Conservation (phyloP, 805 yeast species). For the Saturnispora bothae region DNA sequence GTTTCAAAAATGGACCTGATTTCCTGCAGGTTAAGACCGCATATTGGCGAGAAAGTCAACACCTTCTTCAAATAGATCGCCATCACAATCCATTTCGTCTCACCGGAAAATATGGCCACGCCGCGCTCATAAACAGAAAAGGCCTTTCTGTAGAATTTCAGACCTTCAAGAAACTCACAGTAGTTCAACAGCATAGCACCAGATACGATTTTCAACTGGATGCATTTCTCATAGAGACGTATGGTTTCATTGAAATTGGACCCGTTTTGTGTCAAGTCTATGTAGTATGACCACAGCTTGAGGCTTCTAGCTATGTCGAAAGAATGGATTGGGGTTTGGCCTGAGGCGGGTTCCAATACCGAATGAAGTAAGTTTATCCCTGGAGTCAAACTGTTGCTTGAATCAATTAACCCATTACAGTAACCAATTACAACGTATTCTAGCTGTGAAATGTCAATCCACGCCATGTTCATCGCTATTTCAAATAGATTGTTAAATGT, state of each 20-base stretch:
- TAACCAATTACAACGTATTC: constrained; percentile 65
- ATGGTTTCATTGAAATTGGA: constrained; percentile 30
- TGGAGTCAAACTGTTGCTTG: constrained; percentile 11
- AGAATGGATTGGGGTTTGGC: constrained; percentile 28
- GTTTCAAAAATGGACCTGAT: constrained; percentile 69
- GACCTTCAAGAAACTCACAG: constrained; percentile 47
- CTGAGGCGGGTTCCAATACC: constrained; percentile 16
- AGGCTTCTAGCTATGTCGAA: constrained; percentile 47
- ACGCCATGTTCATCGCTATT: constrained; percentile 64
- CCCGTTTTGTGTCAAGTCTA: constrained; percentile 58
- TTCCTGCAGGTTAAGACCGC: background rate
- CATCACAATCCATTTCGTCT: constrained; percentile 64
- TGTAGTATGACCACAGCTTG: constrained; percentile 62
- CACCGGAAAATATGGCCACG: constrained; percentile 46
- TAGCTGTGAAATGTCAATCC: constrained; percentile 48
- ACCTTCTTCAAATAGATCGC: constrained; percentile 50
- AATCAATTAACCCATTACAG: constrained; percentile 54
- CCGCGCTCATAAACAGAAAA: constrained; percentile 63
- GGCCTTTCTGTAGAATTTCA: constrained; percentile 36
- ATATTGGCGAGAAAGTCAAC: background rate
- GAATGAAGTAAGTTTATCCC: constrained; percentile 6
- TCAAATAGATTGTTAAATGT: constrained; percentile 55
- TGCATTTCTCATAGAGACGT: constrained; percentile 41
- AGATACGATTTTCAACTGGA: constrained; percentile 55
- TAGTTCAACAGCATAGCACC: constrained; percentile 57